Conservation (phyloP, 441 rosid species). For the Gossypium schwendimanii region DNA sequence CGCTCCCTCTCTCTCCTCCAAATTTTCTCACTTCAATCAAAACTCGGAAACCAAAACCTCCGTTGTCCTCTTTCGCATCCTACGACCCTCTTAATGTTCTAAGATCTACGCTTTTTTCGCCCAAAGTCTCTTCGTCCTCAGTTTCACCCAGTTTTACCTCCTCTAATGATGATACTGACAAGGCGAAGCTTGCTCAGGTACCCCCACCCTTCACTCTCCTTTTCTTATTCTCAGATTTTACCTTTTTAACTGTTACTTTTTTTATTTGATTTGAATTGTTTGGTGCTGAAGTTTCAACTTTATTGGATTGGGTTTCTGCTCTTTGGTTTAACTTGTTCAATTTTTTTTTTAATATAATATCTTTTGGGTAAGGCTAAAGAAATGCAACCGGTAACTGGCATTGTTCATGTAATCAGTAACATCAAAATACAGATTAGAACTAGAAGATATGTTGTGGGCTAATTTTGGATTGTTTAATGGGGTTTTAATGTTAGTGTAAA, state of each 20-base stretch:
- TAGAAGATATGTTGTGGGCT: neutral
- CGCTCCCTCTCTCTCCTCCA: conserved; percentile 14
- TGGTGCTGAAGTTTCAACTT: neutral
- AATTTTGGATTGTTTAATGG: neutral
- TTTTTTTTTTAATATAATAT: neutral
- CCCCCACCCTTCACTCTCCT: neutral
- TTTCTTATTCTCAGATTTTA: neutral
- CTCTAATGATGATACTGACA: conserved; percentile 48
- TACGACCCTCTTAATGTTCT: conserved; percentile 26
- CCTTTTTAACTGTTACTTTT: neutral
- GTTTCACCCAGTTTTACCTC: conserved; percentile 38
- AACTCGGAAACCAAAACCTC: conserved; percentile 21
- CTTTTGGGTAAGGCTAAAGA: neutral
- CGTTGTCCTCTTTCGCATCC: conserved; percentile 9
- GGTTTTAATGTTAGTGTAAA: neutral
- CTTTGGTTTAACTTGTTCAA: neutral
- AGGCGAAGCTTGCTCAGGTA: conserved; percentile 82
- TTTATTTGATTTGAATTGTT: neutral
- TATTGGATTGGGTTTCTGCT: neutral
- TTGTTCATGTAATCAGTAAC: neutral
- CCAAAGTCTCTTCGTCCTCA: conserved; percentile 31
- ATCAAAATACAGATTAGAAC: neutral
- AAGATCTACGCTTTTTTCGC: conserved; percentile 24
- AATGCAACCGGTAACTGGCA: neutral
- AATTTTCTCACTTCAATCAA: conserved; percentile 19